Evolutionary conservation across 768 basidiomycete genomes (phyloP), one percentile per base, ranked within the genome.

Genomic region (Tulasnella sp.): DNA sequence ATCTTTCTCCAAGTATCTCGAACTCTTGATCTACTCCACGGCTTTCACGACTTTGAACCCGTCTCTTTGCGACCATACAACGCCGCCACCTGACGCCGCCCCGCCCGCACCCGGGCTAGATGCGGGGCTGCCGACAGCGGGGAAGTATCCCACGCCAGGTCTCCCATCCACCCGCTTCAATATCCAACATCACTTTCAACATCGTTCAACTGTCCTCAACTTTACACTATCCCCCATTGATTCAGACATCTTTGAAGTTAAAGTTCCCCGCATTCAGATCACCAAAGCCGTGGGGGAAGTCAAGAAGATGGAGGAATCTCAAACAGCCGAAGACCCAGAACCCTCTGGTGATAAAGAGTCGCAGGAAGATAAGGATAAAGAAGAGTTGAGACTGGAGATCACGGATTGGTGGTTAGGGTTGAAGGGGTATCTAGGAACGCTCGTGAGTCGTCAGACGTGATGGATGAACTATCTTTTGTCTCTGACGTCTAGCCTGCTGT

Each of bases 401-500:
- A 76, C 73, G 67, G 65, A 63, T 30, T 86, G 83, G 82, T 87
- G 84, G 84, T 78, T 81, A 64, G 76, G 77, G 17, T 70, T 86
- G 5, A 73, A 79, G 0, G 79, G 80, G 55, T 77, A 81, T 66
- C 71, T 88, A 62, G 81, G 83, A 64, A 73, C 75, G 62, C 70
- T 86, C 62, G 84, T 83, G 59, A 26, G 80, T 38, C 34, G 34
- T 15, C 34, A 38, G 34, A 7, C 34, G 34, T 38, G 34, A 7
- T 38, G 5, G 15, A 7, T 38, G 34, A n/a, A n/a, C n/a, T n/a
- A n/a, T n/a, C n/a, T 15, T 38, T 38, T 7, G 34, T 15, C 27
- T 47, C 5, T 52, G 3, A 56, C 19, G 3, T n/a, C 34, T 34
- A 30, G 5, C 10, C 5, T 9, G 7, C 10, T 27, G 11, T 47